Evolutionary conservation across 768 basidiomycete species (phyloP).

Genomic region (Kwoniella heveanensis): DNA sequence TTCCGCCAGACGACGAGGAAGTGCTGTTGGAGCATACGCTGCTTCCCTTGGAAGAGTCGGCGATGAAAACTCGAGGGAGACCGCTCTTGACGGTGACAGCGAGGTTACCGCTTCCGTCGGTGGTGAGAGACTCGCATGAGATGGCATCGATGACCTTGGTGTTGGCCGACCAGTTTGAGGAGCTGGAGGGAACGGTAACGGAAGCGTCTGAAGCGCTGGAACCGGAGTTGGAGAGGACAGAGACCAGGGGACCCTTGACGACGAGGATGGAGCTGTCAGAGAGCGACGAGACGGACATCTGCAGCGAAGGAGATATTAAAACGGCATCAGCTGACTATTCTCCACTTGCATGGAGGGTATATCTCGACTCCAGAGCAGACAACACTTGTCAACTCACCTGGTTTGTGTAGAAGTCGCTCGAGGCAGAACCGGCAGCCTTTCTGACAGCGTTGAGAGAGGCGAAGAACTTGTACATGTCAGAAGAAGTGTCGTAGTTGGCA

Average conservation of each 20-base stretch:
- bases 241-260: slow-evolving; percentile 47
- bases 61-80: slow-evolving; percentile 46
- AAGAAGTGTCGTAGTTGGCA: slow-evolving; percentile 39
- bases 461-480: slow-evolving; percentile 51
- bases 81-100: slow-evolving; percentile 38
- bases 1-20: neutral
- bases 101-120: slow-evolving; percentile 45
- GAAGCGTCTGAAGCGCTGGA: slow-evolving; percentile 26
- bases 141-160: slow-evolving; percentile 45
- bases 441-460: slow-evolving; percentile 47
- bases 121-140: slow-evolving; percentile 40
- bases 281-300: slow-evolving; percentile 41
- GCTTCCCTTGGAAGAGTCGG: slow-evolving; percentile 31
- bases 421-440: slow-evolving; percentile 43
- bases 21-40: slow-evolving; percentile 25
- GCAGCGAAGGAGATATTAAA: neutral
- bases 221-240: slow-evolving; percentile 50
- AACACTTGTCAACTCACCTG: slow-evolving; percentile 30
- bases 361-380: too few relatives aligned
- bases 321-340: neutral
- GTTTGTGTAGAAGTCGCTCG: slow-evolving; percentile 48
- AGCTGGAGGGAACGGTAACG: slow-evolving; percentile 33
- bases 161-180: slow-evolving; percentile 37
- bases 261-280: slow-evolving; percentile 44
- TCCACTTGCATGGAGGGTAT: neutral